A percentile compares a stretch with the other conserved stretches of the same genome.
Conservation (phyloP, 176 grass and related monocot species). For the Guadua angustifolia region DNA sequence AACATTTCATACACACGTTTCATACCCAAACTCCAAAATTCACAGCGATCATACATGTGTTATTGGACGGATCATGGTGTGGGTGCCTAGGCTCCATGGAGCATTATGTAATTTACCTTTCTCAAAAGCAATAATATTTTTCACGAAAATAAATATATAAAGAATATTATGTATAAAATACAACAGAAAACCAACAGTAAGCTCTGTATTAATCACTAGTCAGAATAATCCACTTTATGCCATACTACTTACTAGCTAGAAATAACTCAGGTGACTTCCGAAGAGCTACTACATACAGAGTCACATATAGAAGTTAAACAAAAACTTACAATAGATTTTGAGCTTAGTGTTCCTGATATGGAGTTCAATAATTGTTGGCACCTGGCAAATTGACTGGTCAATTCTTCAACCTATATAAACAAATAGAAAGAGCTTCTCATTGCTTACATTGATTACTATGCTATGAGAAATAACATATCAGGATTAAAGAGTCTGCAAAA, state of each 20-base stretch:
- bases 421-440: constrained; percentile 17
- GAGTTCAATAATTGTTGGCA: constrained; percentile 60
- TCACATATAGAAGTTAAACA: not conserved
- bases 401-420: constrained; percentile 54
- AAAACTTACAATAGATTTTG: constrained; percentile 56
- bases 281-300: not conserved
- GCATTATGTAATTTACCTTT: not conserved
- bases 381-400: constrained; percentile 53
- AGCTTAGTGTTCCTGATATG: constrained; percentile 62
- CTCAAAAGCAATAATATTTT: not conserved
- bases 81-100: not conserved
- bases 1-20: not conserved
- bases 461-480: constrained; percentile 19
- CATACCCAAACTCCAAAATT: not conserved
- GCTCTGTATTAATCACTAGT: not conserved
- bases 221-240: constrained; percentile 19
- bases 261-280: not conserved
- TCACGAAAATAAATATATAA: not conserved
- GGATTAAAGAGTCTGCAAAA: not conserved
- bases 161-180: not conserved
- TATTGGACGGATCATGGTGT: not conserved
- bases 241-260: not conserved
- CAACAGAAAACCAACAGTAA: constrained; percentile 15
- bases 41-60: not conserved
- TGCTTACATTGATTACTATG: constrained; percentile 14